Evolutionary conservation across 768 basidiomycete genomes (phyloP), one percentile per base, ranked within the genome.

Genomic region (Mycena rosella): DNA sequence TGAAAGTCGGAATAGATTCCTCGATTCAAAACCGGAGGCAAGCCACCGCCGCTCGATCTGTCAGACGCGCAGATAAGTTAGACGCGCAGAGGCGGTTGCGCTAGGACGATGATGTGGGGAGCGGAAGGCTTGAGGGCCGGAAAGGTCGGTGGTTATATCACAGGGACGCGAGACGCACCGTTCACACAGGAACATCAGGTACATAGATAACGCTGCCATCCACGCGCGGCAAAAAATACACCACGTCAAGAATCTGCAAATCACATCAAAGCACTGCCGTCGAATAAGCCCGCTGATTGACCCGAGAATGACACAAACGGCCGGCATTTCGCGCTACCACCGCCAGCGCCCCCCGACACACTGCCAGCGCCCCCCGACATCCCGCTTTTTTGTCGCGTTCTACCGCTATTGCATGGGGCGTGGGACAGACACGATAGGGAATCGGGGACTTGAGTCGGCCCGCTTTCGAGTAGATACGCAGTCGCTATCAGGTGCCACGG

Each of bases 191-290:
- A 22, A 22, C 51, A 24, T 34, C 20, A n/a, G 42, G 59, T 54
- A n/a, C 17, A 14, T 14, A 36, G 59, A 67, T 67, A 67, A 57
- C 59, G 45, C 30, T 42, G 11, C 1, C 53, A 26, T 60, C 51
- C 65, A 61, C 54, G 60, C 64, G 64, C n/a, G 57, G 17, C 20
- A n/a, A 48, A 30, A 51, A 30, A 60, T 49, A 53, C 58, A 60
- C 65, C 58, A 29, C 47, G 54, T 56, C 63, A 57, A 49, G 38
- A 29, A 34, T 22, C 55, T 27, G 30, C 29, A 52, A 27, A 51
- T 60, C 59, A 60, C 58, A 60, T 53, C 61, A 51, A 30, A 51
- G 26, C 49, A 8, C 2, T 51, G 14, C 32, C 13, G 13, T 6
- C 13, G 13, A 34, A 34, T 22, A 32, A 18, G 2, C 26, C 13